phyloP scores from a whole-genome alignment of 192 early-diverging fungal genomes.

The Podila epigama region DNA sequence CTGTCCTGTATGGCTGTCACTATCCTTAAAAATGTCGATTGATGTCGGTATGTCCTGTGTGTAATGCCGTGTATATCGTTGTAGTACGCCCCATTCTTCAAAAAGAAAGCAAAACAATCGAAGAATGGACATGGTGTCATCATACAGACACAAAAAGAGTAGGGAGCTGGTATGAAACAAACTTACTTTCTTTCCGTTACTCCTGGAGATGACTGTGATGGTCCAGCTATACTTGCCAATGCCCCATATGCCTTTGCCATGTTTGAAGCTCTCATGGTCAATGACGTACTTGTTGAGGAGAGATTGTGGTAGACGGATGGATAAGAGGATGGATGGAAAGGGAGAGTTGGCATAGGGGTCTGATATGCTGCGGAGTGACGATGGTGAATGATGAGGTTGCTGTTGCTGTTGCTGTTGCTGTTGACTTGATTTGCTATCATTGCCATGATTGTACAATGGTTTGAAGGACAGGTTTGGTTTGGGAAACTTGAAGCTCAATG shows the following conservation, averaged over 20 bases:
- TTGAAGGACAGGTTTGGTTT: constrained; percentile 45
- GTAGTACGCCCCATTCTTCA: too few relatives aligned
- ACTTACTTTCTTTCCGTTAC: constrained; percentile 45
- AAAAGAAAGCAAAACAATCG: not conserved
- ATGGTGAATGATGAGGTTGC: constrained; percentile 13
- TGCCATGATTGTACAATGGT: constrained; percentile 35
- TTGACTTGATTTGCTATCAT: constrained; percentile 17
- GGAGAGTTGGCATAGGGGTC: constrained; percentile 36
- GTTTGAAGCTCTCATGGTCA: constrained; percentile 41
- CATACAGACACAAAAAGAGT: constrained; percentile 1
- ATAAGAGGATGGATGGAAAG: constrained; percentile 24
- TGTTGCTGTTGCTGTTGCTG: constrained; percentile 5
- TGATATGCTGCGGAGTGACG: not conserved
- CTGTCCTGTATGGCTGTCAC: too few relatives aligned
- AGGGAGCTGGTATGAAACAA: not conserved
- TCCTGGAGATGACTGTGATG: constrained; percentile 28
- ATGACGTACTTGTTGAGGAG: constrained; percentile 41
- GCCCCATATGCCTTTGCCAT: constrained; percentile 48
- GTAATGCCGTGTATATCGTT: too few relatives aligned
- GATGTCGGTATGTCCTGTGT: too few relatives aligned
- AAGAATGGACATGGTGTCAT: not conserved
- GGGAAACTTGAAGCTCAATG: constrained; percentile 42
- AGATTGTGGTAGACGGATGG: constrained; percentile 37
- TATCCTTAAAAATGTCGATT: too few relatives aligned
- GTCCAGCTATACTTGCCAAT: constrained; percentile 45